These are phyloP conservation scores for Dipsacomyces acuminosporus DNA, from an alignment of 371 early-diverging fungal species.

Conservation along the genomic window DNA sequence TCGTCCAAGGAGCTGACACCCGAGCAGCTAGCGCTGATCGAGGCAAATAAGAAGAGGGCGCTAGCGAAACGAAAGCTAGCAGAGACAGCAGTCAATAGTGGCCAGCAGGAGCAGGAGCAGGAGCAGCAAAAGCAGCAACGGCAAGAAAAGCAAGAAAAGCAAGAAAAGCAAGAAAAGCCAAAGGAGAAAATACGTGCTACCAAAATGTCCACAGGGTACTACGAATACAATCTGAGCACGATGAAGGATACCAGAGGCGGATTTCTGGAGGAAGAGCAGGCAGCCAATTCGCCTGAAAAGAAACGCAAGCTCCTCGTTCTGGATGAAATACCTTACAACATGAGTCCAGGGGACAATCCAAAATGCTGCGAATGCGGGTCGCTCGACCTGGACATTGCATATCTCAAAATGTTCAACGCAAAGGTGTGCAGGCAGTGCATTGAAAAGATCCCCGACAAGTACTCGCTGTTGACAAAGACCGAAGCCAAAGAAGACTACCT, in stretches of 20 bases:
- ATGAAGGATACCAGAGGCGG: conserved; percentile 82
- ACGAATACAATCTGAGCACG: conserved; percentile 75
- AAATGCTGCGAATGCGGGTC: conserved; percentile 77
- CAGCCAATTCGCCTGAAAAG: conserved; percentile 43
- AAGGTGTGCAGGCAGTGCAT: conserved; percentile 72
- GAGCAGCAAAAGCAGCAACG: background rate
- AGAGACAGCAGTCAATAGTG: too few relatives aligned
- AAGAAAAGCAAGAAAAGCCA: background rate
- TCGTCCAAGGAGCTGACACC: conserved; percentile 16
- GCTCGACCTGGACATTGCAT: conserved; percentile 68
- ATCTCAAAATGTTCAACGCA: conserved; percentile 63
- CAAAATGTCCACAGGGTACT: conserved; percentile 48
- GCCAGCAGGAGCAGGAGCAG: too few relatives aligned
- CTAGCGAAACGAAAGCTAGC: conserved; percentile 8
- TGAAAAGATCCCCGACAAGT: conserved; percentile 72
- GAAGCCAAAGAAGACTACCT: conserved; percentile 88
- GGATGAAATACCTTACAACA: conserved; percentile 18
- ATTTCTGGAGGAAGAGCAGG: conserved; percentile 61
- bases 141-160: background rate
- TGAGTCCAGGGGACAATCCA: conserved; percentile 57
- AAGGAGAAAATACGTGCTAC: conserved; percentile 14
- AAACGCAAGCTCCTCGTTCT: conserved; percentile 10
- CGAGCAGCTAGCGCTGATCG: conserved; percentile 30
- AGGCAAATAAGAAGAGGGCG: conserved; percentile 29
- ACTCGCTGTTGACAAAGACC: conserved; percentile 90